phyloP scores from a whole-genome alignment of 202 grass and related monocot species.

The Saccharum hybrid region DNA sequence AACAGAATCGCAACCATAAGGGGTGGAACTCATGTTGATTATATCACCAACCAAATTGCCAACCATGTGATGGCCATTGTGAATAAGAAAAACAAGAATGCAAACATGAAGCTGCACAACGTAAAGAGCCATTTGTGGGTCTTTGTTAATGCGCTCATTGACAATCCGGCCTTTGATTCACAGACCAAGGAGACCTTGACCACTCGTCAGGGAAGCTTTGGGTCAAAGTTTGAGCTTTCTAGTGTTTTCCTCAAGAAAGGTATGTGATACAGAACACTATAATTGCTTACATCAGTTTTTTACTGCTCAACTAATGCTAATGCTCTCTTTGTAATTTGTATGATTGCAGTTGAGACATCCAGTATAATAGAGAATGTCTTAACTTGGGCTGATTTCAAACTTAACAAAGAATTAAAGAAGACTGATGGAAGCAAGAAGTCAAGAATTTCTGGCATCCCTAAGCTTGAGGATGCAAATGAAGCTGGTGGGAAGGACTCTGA shows the following conservation, averaged over 20 bases:
- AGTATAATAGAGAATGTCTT: constrained; percentile 67
- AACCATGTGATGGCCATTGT: constrained; percentile 60
- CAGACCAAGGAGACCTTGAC: constrained; percentile 98
- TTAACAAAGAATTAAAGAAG: constrained; percentile 90
- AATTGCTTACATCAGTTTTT: background rate
- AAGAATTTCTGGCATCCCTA: constrained; percentile 72
- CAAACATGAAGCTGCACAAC: constrained; percentile 77
- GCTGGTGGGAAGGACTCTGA: constrained; percentile 80
- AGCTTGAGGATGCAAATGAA: constrained; percentile 94
- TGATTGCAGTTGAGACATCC: constrained; percentile 63
- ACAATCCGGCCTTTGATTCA: constrained; percentile 96
- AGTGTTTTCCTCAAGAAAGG: constrained; percentile 68
- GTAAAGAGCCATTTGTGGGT: constrained; percentile 86
- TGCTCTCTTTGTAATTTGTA: background rate
- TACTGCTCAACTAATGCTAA: background rate
- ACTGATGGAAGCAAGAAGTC: constrained; percentile 83
- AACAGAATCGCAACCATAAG: constrained; percentile 89
- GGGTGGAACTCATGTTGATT: constrained; percentile 90
- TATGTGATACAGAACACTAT: constrained; percentile 29
- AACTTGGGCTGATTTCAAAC: constrained; percentile 91
- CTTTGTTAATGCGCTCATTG: constrained; percentile 84
- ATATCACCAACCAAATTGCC: constrained; percentile 75
- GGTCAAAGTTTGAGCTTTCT: constrained; percentile 77
- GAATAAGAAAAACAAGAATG: constrained; percentile 93
- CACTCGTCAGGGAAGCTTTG: constrained; percentile 85